Percentiles rank a stretch among this genome's conserved stretches.
These are phyloP conservation scores for Brachypodium distachyon DNA, from an alignment of 202 grass and related monocot genomes.

Conservation along the genomic window DNA sequence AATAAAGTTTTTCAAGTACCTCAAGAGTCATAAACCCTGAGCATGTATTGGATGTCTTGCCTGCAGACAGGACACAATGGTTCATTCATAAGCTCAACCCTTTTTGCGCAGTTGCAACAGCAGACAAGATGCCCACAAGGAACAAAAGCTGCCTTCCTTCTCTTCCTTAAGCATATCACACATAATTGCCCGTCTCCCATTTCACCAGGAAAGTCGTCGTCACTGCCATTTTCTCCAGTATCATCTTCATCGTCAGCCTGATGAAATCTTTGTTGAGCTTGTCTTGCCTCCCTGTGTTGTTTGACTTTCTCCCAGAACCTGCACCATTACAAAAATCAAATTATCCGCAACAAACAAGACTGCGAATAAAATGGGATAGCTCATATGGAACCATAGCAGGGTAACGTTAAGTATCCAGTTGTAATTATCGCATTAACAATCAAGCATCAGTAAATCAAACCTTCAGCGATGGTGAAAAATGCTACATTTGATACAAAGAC, in stretches of 20 bases:
- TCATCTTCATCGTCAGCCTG: constrained; percentile 25
- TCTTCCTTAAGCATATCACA: constrained; percentile 75
- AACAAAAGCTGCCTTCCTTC: constrained; percentile 73
- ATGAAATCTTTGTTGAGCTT: constrained; percentile 37
- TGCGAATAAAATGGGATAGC: neutral
- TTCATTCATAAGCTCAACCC: constrained; percentile 34
- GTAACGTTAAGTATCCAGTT: neutral
- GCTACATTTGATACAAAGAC: neutral
- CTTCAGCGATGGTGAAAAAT: neutral
- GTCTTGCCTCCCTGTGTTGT: constrained; percentile 41
- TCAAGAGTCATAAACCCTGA: constrained; percentile 87
- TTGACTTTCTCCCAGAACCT: constrained; percentile 61
- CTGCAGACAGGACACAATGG: constrained; percentile 80
- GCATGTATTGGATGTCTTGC: constrained; percentile 55
- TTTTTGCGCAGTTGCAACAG: constrained; percentile 59
- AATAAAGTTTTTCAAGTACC: constrained; percentile 23
- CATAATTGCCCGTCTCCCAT: constrained; percentile 69
- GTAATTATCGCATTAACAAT: constrained; percentile 7
- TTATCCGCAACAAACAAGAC: neutral
- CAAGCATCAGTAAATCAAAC: neutral
- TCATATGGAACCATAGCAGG: neutral
- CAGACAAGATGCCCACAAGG: constrained; percentile 96
- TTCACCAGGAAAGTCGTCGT: constrained; percentile 40
- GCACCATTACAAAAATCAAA: constrained; percentile 28
- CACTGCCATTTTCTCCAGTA: constrained; percentile 27